phyloP scores from a whole-genome alignment of 129 eudicot genomes.

The Escallonia herrerae region DNA sequence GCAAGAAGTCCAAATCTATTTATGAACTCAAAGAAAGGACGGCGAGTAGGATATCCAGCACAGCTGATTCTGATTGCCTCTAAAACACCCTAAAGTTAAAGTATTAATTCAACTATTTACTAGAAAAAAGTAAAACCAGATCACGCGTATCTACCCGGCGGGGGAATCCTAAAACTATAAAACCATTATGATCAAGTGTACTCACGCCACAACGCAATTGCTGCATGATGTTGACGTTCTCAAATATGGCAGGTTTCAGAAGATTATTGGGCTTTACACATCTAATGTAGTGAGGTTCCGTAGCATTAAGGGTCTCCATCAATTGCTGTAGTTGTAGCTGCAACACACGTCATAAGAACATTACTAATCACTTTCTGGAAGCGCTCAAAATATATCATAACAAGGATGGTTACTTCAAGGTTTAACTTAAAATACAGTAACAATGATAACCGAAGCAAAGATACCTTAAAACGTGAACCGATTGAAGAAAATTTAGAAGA shows the following conservation, averaged over 20 bases:
- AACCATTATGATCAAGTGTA: slow-evolving; percentile 4
- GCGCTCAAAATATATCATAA: too few species aligned
- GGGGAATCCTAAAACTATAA: too few species aligned
- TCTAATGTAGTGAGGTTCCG: slow-evolving; percentile 95
- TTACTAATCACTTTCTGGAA: too few species aligned
- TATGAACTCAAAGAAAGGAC: slow-evolving; percentile 90
- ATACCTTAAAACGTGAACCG: slow-evolving; percentile 95
- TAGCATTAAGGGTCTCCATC: slow-evolving; percentile 92
- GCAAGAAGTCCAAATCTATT: slow-evolving; percentile 97
- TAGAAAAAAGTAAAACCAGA: not conserved
- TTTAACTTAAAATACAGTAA: not conserved
- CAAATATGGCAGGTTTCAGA: slow-evolving; percentile 85
- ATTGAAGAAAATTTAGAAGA: slow-evolving; percentile 95
- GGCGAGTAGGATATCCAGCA: slow-evolving; percentile 99
- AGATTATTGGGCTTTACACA: slow-evolving; percentile 96
- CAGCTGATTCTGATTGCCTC: slow-evolving; percentile 99
- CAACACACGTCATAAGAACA: not conserved
- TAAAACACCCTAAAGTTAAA: slow-evolving; percentile 75
- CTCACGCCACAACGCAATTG: slow-evolving; percentile 99
- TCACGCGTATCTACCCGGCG: not conserved
- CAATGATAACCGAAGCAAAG: not conserved
- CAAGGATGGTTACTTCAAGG: too few species aligned
- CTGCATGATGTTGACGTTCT: slow-evolving; percentile 84
- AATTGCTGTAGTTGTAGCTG: slow-evolving; percentile 90
- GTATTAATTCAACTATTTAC: slow-evolving; percentile 3